These are phyloP conservation scores for Takakia lepidozioides DNA, from an alignment of 225 moss, liverwort and hornwort species.

Conservation along the genomic window DNA sequence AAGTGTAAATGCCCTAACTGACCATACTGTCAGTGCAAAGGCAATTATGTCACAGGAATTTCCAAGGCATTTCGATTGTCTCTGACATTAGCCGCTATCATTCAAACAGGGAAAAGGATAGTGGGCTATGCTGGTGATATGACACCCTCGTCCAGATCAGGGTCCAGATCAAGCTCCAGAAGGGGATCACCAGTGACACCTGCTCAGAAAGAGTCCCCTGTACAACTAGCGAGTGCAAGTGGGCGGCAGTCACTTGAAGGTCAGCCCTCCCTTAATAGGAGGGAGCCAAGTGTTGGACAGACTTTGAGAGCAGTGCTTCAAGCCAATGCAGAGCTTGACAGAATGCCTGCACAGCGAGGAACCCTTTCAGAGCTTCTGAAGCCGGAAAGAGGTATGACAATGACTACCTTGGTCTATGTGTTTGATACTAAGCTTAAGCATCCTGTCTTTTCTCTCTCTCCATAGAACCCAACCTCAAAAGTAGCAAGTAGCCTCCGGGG, in stretches of 20 bases:
- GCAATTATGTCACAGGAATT: no score
- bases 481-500: no score
- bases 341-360: slow-evolving; percentile 20
- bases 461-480: no score
- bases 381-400: no score
- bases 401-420: no score
- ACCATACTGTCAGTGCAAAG: no score
- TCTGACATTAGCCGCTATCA: no score
- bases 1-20: no score
- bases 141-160: slow-evolving; percentile 14
- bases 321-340: slow-evolving; percentile 34
- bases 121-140: slow-evolving; percentile 16
- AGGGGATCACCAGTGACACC: slow-evolving; percentile 42
- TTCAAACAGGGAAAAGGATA: slow-evolving; percentile 20
- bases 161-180: slow-evolving; percentile 27
- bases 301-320: slow-evolving; percentile 53
- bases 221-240: slow-evolving; percentile 3
- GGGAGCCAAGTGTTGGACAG: slow-evolving; percentile 44
- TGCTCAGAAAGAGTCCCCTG: slow-evolving; percentile 14
- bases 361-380: slow-evolving; percentile 18
- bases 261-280: slow-evolving; percentile 10
- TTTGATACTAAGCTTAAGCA: no score
- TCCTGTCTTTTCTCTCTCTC: no score
- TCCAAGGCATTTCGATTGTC: no score
- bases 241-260: slow-evolving; percentile 25